Base-by-base conservation (phyloP, 768 basidiomycete species). In the Hemileccinum impolitum region DNA sequence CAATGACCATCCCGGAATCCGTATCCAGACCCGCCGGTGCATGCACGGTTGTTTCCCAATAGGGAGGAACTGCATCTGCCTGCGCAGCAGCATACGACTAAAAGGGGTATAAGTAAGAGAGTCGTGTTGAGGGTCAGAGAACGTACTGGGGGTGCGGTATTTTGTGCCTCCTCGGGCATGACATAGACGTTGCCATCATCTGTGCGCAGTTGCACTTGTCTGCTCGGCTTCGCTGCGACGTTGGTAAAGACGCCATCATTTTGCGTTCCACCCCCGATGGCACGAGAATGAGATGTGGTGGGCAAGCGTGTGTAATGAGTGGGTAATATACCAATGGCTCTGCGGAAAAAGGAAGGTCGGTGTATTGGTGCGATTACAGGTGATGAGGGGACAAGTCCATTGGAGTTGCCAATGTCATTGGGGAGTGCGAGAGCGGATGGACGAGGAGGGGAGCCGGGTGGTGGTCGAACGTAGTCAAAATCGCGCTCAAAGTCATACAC, bases 171-270 rank as follows among this genome's bases (percentile, higher is more conserved):
- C 60, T 96, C 94, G 5, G 93, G 91, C 34, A 84, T 79, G 60
- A 84, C 72, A 62, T 76, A 76, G 4, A 79, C 70, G 56, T 75
- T 73, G 4, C 86, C 86, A 57, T 84, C 69, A 31, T 76, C 77
- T 18, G 73, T 68, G 30, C 59, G 67, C n/a, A 81, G 60, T 21
- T 76, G 72, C 1, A 73, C 64, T 14, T 64, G 65, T 45, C 72
- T 70, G 36, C 64, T 64, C 1, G 96, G 95, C 65, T 96, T 96
- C 1, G 95, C 95, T 56, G 81, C 84, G 32, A 99, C 82, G 62
- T 98, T 99, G 26, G 88, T 84, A 62, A 97, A 99, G 9, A 98
- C 94, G 3, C 96, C 96, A 58, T 96, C 94, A 60, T 94, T 93
- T 26, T 91, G 81, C 15, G 72, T 74, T 1, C 88, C 90, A 7